Evolutionary conservation across 768 basidiomycete species (phyloP).

Genomic region (Phaffia tasmanica): DNA sequence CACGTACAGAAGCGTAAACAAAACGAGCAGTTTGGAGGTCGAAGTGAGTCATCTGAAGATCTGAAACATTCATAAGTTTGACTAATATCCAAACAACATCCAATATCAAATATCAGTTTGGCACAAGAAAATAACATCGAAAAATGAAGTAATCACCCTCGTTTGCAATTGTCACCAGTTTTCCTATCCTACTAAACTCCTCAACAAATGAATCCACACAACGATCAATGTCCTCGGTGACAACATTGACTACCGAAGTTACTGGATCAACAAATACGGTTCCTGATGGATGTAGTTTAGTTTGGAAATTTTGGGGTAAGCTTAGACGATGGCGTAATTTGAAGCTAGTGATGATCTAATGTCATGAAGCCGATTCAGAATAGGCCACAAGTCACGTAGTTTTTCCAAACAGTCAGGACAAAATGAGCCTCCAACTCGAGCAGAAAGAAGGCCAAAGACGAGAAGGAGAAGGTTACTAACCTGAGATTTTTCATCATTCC

Average conservation of each 20-base stretch:
- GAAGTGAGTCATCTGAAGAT: slow-evolving; percentile 70
- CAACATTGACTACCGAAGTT: slow-evolving; percentile 77
- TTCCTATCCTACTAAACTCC: slow-evolving; percentile 85
- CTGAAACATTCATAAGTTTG: slow-evolving; percentile 65
- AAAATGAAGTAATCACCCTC: slow-evolving; percentile 48
- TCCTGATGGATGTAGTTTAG: slow-evolving; percentile 51
- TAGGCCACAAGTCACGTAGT: slow-evolving; percentile 12
- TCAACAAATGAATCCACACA: slow-evolving; percentile 84
- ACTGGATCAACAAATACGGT: slow-evolving; percentile 80
- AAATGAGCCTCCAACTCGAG: slow-evolving; percentile 7
- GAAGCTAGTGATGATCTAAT: slow-evolving; percentile 71
- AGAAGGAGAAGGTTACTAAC: slow-evolving; percentile 26
- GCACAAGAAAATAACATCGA: neutral
- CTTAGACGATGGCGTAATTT: slow-evolving; percentile 46
- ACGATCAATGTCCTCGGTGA: slow-evolving; percentile 72
- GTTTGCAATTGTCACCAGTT: slow-evolving; percentile 85
- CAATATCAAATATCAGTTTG: neutral
- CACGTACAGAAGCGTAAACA: slow-evolving; percentile 45
- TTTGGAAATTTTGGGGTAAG: slow-evolving; percentile 26
- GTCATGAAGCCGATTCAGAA: neutral
- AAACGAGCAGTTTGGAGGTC: slow-evolving; percentile 89
- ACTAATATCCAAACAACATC: slow-evolving; percentile 43
- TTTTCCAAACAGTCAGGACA: neutral
- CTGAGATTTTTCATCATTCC: slow-evolving; percentile 60
- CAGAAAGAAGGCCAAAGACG: neutral